Evolutionary conservation across 2,329 filamentous ascomycete genomes (phyloP).

Genomic region (Fusarium sulawesiense): DNA sequence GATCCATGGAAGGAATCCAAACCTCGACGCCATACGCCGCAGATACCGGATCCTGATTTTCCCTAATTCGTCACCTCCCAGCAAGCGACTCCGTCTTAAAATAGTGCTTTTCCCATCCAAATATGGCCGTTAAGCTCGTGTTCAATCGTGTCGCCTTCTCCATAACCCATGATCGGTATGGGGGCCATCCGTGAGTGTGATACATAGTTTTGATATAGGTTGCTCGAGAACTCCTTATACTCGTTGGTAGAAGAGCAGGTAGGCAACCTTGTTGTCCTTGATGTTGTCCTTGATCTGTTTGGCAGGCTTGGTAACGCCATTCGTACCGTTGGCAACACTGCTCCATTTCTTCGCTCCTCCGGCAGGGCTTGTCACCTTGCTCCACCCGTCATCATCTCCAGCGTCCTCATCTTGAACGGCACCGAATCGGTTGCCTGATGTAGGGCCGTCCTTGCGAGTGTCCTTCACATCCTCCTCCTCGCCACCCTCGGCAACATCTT

Average conservation of each 20-base stretch:
- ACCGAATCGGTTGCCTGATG: constrained; percentile 78
- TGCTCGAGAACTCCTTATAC: constrained; percentile 56
- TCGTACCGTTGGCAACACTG: constrained; percentile 73
- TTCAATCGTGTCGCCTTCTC: constrained; percentile 40
- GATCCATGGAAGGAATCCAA: constrained; percentile 32
- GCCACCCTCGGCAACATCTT: constrained; percentile 89
- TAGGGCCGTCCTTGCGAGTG: constrained; percentile 41
- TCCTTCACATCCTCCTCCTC: constrained; percentile 81
- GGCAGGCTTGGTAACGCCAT: constrained; percentile 64
- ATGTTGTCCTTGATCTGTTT: constrained; percentile 71
- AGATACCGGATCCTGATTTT: constrained; percentile 39
- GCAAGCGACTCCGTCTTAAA: constrained; percentile 42
- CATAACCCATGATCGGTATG: constrained; percentile 24
- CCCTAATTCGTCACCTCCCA: constrained; percentile 37
- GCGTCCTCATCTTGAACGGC: constrained; percentile 73
- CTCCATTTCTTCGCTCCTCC: constrained; percentile 79
- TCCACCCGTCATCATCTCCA: constrained; percentile 81
- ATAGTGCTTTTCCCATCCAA: constrained; percentile 46
- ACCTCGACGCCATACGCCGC: constrained; percentile 48
- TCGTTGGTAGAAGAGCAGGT: constrained; percentile 93
- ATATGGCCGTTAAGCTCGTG: constrained; percentile 43
- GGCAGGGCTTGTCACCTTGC: constrained; percentile 73
- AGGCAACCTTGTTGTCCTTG: constrained; percentile 96
- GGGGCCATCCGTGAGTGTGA: constrained; percentile 33
- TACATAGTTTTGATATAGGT: constrained; percentile 17